Percentiles rank a stretch among this genome's conserved stretches.
These are phyloP conservation scores for Meyerozyma smithsonii DNA, from an alignment of 1,139 yeast species.

Conservation along the genomic window DNA sequence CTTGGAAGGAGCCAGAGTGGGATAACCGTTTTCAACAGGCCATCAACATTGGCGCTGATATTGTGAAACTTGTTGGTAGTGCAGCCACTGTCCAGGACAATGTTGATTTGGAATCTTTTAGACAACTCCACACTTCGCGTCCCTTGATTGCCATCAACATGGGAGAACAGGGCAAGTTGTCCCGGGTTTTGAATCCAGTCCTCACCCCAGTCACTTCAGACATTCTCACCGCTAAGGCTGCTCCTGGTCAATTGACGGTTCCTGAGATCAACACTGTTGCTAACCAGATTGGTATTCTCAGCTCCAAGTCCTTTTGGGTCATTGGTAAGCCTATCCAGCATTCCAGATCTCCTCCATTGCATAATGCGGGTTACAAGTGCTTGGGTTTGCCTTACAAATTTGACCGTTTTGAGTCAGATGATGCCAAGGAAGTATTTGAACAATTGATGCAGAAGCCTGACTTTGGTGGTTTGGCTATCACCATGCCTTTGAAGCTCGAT, in stretches of 20 bases:
- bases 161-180: slow-evolving; percentile 71
- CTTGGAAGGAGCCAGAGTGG: slow-evolving; percentile 75
- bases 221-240: slow-evolving; percentile 58
- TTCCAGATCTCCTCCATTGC: slow-evolving; percentile 84
- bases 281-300: slow-evolving; percentile 58
- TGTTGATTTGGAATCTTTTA: slow-evolving; percentile 63
- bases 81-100: slow-evolving; percentile 68
- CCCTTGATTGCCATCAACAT: slow-evolving; percentile 85
- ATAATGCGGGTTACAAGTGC: slow-evolving; percentile 66
- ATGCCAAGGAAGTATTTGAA: slow-evolving; percentile 48
- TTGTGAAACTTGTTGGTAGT: slow-evolving; percentile 79
- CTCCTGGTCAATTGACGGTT: slow-evolving; percentile 72
- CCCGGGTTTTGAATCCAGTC: slow-evolving; percentile 68
- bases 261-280: slow-evolving; percentile 57
- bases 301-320: slow-evolving; percentile 60
- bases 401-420: slow-evolving; percentile 61
- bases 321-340: slow-evolving; percentile 82
- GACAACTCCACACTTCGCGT: slow-evolving; percentile 41
- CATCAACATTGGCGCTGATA: slow-evolving; percentile 58
- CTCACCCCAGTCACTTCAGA: slow-evolving; percentile 84
- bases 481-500: slow-evolving; percentile 84
- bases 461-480: slow-evolving; percentile 88
- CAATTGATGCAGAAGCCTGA: slow-evolving; percentile 39
- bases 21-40: slow-evolving; percentile 67
- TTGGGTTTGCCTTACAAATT: slow-evolving; percentile 79